These are phyloP conservation scores for Penicillium sp. DNA, from an alignment of 2,329 filamentous ascomycete species.

Conservation along the genomic window DNA sequence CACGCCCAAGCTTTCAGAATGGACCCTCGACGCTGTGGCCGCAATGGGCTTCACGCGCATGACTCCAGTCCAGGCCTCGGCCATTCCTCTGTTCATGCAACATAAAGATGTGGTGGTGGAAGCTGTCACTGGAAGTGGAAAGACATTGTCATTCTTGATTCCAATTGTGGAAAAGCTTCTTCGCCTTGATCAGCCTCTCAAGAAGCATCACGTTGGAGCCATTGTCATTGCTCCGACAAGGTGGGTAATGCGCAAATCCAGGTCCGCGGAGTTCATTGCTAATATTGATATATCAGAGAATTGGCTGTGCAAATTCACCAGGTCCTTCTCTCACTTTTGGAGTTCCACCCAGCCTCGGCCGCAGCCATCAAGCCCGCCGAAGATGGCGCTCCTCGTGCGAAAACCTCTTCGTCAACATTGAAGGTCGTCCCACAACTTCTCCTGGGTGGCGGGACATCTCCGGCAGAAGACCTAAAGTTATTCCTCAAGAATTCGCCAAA, in stretches of 20 bases:
- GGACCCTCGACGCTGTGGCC: conserved; percentile 79
- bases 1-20: conserved; percentile 70
- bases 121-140: conserved; percentile 87
- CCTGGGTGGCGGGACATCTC: conserved; percentile 76
- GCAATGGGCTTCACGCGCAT: conserved; percentile 83
- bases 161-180: conserved; percentile 80
- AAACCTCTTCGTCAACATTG: conserved; percentile 48
- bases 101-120: conserved; percentile 94
- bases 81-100: conserved; percentile 81
- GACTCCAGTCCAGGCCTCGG: conserved; percentile 92
- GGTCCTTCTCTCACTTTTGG: conserved; percentile 72
- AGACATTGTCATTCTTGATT: conserved; percentile 82
- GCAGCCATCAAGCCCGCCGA: conserved; percentile 43
- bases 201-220: conserved; percentile 83
- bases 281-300: conserved; percentile 56
- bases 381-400: conserved; percentile 37
- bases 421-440: conserved; percentile 81
- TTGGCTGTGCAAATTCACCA: conserved; percentile 86
- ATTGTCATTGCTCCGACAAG: conserved; percentile 88
- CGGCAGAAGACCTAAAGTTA: conserved; percentile 79
- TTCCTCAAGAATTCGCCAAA: conserved; percentile 86
- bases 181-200: conserved; percentile 74
- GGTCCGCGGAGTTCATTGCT: not conserved
- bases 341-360: conserved; percentile 79
- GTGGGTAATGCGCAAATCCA: conserved; percentile 27